Evolutionary conservation across 108 stramenopile species (phyloP).

Genomic region (Conticribra guillardii): DNA sequence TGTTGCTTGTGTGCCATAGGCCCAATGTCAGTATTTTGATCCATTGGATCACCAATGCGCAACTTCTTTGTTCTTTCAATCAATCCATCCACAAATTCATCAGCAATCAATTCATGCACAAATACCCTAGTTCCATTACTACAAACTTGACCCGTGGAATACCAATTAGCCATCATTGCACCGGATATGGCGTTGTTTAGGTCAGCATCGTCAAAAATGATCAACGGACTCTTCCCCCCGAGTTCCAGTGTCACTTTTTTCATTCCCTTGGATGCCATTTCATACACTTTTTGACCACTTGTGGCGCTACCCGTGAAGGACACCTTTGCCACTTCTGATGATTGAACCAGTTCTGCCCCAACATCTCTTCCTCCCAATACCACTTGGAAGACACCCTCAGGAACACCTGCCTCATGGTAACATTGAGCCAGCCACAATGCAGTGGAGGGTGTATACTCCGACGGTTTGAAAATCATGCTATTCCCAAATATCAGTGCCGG

Average conservation of each 20-base stretch:
- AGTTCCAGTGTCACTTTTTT: slow-evolving; percentile 80
- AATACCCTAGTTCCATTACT: slow-evolving; percentile 80
- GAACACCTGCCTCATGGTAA: slow-evolving; percentile 82
- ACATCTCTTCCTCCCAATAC: slow-evolving; percentile 77
- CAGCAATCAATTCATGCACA: slow-evolving; percentile 54
- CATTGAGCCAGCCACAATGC: slow-evolving; percentile 74
- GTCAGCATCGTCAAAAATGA: slow-evolving; percentile 81
- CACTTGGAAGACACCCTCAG: slow-evolving; percentile 86
- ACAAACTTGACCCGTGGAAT: slow-evolving; percentile 87
- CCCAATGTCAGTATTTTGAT: slow-evolving; percentile 49
- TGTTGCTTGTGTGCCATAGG: slow-evolving; percentile 57
- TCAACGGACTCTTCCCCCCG: slow-evolving; percentile 86
- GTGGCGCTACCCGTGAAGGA: slow-evolving; percentile 77
- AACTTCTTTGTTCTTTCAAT: slow-evolving; percentile 38
- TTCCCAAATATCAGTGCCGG: slow-evolving; percentile 91
- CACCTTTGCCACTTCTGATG: slow-evolving; percentile 76
- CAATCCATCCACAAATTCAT: slow-evolving; percentile 48
- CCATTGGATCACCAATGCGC: slow-evolving; percentile 54
- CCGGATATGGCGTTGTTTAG: slow-evolving; percentile 65
- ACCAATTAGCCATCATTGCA: slow-evolving; percentile 70
- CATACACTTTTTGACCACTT: slow-evolving; percentile 63
- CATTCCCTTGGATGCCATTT: slow-evolving; percentile 41
- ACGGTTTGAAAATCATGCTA: slow-evolving; percentile 93
- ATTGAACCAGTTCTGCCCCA: slow-evolving; percentile 59
- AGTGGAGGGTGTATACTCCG: slow-evolving; percentile 90